These are phyloP conservation scores for Danielozyma ontarioensis DNA, from an alignment of 805 yeast species.

Conservation along the genomic window DNA sequence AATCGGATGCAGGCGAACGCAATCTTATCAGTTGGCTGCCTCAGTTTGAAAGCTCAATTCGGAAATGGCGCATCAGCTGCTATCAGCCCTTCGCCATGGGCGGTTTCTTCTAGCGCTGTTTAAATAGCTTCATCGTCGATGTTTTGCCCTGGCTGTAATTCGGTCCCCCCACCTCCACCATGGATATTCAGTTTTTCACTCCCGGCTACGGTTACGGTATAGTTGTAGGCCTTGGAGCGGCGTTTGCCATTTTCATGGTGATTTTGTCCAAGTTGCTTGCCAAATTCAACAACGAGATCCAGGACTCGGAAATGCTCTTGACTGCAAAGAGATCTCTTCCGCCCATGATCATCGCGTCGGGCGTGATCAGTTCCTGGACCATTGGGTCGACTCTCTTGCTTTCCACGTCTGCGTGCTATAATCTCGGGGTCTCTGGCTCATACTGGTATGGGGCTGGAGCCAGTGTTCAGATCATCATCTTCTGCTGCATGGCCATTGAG, in stretches of 20 bases:
- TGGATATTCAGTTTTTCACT: neutral
- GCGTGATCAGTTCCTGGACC: constrained; percentile 47
- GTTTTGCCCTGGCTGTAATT: too few relatives aligned
- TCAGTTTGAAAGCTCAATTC: too few relatives aligned
- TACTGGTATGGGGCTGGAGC: constrained; percentile 34
- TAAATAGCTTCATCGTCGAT: too few relatives aligned
- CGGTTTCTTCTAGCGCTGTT: too few relatives aligned
- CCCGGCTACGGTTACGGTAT: constrained; percentile 32
- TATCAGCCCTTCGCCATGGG: too few relatives aligned
- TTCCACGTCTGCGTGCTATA: constrained; percentile 35
- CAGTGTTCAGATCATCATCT: constrained; percentile 32
- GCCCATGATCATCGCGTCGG: constrained; percentile 38
- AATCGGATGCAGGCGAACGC: too few relatives aligned
- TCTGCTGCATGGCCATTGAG: constrained; percentile 33
- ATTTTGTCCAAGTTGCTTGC: constrained; percentile 26
- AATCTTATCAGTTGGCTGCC: too few relatives aligned
- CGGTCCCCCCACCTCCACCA: too few relatives aligned
- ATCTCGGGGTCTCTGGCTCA: constrained; percentile 39
- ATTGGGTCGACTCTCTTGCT: constrained; percentile 38
- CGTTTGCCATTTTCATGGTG: constrained; percentile 37
- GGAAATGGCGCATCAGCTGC: too few relatives aligned
- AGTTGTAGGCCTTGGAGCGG: constrained; percentile 43
- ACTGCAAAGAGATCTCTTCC: constrained; percentile 42
- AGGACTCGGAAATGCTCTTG: constrained; percentile 41
- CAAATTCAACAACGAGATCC: constrained; percentile 33